A percentile compares a stretch with the other conserved stretches of the same genome.
Evolutionary conservation across 2,329 filamentous ascomycete species (phyloP).

Genomic region (Ambrosiella cleistominuta): DNA sequence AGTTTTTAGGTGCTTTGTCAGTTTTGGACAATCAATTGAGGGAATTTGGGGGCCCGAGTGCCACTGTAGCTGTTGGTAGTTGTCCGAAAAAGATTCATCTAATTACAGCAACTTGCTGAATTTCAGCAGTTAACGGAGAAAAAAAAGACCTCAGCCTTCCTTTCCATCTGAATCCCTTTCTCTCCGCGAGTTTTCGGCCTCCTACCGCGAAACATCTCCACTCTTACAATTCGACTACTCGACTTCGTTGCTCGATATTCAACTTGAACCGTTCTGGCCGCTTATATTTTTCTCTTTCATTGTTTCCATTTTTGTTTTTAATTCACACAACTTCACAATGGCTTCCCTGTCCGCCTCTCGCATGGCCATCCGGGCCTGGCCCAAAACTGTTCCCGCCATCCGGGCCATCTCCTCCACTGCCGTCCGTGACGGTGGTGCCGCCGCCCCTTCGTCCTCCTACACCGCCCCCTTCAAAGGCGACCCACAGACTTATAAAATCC

Average conservation of each 20-base stretch:
- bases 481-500: constrained; percentile 50
- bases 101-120: neutral
- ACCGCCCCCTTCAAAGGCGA: constrained; percentile 47
- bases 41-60: constrained; percentile 3
- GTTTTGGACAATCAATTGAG: constrained; percentile 3
- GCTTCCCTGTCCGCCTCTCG: constrained; percentile 53
- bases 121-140: neutral
- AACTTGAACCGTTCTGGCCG: neutral
- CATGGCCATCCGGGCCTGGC: constrained; percentile 45
- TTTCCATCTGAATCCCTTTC: constrained; percentile 12
- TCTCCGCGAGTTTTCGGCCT: constrained; percentile 15
- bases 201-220: constrained; percentile 13
- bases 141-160: constrained; percentile 32
- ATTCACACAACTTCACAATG: constrained; percentile 30
- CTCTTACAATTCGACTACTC: constrained; percentile 6
- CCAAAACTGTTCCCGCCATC: constrained; percentile 24
- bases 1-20: constrained; percentile 1
- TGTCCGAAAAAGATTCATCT: constrained; percentile 7
- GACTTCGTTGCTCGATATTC: constrained; percentile 1
- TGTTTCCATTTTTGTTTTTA: neutral
- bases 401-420: constrained; percentile 41
- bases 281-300: constrained; percentile 1
- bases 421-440: constrained; percentile 24
- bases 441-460: constrained; percentile 30
- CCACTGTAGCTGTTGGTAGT: constrained; percentile 2